Evolutionary conservation across 345 rosid genomes (phyloP), one percentile per base, ranked within the genome.

Genomic region (Eutrema heterophyllum): DNA sequence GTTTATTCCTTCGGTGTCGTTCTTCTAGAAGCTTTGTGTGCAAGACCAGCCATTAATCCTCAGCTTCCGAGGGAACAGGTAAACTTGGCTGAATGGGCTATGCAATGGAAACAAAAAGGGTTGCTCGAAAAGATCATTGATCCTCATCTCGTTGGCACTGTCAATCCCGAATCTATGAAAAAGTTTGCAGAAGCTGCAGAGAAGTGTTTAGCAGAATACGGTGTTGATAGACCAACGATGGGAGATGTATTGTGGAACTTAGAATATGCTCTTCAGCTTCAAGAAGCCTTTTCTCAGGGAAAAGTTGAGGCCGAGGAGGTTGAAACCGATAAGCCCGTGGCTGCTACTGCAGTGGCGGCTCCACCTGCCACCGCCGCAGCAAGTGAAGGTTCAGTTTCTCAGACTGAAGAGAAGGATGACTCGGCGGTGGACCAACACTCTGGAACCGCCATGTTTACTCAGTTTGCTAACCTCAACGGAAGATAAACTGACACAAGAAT

Each of bases 241-340:
- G 88, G 87, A 64, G 87, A 86, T 77, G 91, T 86, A 21, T 58
- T 86, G 71, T 86, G 88, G 91, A 83, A 86, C 70, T 79, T 89
- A 75, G 96, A 89, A 54, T 86, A 83, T 74, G 93, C 96, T 10
- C 74, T 89, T 76, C 96, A 89, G 71, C 84, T 89, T 45, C 96
- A 89, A 58, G 93, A 88, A 60, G 76, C 87, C 2, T 88, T 79
- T 64, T 11, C 85, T 10, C 67, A 75, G 38, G 88, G 79, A 7
- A 80, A 85, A 72, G 11, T 73, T 5, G 88, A 84, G 14, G 86
- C 82, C 4, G 87, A 84, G 4, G 77, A 77, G 43, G 70, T 29
- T 65, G 72, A 77, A 15, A 71, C 58, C 15, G 55, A n/a, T 33
- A 58, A 57, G 54, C 60, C 46, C 0, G 75, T 52, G 21, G 78